Evolutionary conservation across 192 early-diverging fungal genomes (phyloP).

Genomic region (Lobulomyces angularis): DNA sequence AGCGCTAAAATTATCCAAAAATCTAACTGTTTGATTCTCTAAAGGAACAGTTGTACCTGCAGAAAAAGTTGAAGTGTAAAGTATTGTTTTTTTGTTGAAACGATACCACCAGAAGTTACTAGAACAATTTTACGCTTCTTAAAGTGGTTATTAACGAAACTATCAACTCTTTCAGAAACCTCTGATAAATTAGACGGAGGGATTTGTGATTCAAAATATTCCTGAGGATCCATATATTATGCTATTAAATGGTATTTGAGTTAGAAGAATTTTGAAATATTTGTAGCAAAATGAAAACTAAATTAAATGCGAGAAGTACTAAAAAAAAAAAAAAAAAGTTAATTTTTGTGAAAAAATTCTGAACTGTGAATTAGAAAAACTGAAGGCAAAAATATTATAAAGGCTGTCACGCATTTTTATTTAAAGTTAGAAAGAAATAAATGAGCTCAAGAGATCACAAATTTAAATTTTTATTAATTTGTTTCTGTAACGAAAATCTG

Average conservation of each 20-base stretch:
- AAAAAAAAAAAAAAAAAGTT: too few species aligned
- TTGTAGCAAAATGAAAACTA: too few species aligned
- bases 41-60: conserved; percentile 95
- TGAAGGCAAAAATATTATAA: too few species aligned
- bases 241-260: conserved; percentile 30
- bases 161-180: conserved; percentile 4
- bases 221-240: not conserved
- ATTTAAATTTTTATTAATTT: too few species aligned
- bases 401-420: too few species aligned
- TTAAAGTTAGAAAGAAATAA: too few species aligned
- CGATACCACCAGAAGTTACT: conserved; percentile 41
- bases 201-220: conserved; percentile 2
- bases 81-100: conserved; percentile 11
- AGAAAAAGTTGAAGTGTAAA: conserved; percentile 3
- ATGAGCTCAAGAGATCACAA: too few species aligned
- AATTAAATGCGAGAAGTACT: too few species aligned
- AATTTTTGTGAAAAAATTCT: too few species aligned
- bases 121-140: conserved; percentile 61
- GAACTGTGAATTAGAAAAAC: too few species aligned
- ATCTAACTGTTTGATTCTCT: conserved; percentile 92
- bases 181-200: conserved; percentile 3
- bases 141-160: conserved; percentile 18
- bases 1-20: conserved; percentile 96
- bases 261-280: too few species aligned
- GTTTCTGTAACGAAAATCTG: too few species aligned